Evolutionary conservation across 768 basidiomycete genomes (phyloP).

Genomic region (Boletellus ananiceps): DNA sequence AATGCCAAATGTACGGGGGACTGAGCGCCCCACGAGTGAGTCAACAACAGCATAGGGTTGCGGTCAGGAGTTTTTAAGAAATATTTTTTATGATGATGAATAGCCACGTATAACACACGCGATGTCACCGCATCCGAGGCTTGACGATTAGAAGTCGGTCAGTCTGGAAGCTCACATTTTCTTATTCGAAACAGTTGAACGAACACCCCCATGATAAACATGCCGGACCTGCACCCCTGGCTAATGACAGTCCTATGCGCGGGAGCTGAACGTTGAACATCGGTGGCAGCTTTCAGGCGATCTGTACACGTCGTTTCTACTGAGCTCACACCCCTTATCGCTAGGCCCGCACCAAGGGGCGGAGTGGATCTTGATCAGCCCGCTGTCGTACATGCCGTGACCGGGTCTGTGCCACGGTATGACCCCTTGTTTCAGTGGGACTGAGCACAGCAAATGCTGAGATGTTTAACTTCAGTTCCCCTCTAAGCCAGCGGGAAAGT

Average conservation of each 20-base stretch:
- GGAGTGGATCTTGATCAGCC: constrained; percentile 14
- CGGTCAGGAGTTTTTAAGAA: constrained; percentile 19
- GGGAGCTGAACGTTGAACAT: constrained; percentile 1
- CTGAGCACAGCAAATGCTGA: not conserved
- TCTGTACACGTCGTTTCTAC: constrained; percentile 4
- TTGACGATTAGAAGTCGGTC: constrained; percentile 3
- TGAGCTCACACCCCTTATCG: constrained; percentile 15
- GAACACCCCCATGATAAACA: not conserved
- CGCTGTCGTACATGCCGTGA: not conserved
- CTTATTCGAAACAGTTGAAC: not conserved
- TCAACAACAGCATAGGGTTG: constrained; percentile 14
- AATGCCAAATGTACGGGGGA: constrained; percentile 1
- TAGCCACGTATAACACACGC: constrained; percentile 18
- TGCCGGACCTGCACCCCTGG: constrained; percentile 4
- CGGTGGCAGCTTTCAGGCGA: not conserved
- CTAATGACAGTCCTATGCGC: not conserved
- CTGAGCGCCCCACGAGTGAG: constrained; percentile 18
- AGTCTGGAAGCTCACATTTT: constrained; percentile 1
- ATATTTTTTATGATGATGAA: constrained; percentile 13
- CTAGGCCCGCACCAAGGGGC: constrained; percentile 1
- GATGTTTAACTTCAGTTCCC: not conserved
- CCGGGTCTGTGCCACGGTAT: not conserved
- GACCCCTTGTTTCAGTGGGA: not conserved
- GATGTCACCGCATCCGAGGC: constrained; percentile 13
- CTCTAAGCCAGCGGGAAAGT: not conserved